Evolutionary conservation across 208 protist genomes (phyloP), one percentile per base, ranked within the genome.

Genomic region (Naegleria gruberi): DNA sequence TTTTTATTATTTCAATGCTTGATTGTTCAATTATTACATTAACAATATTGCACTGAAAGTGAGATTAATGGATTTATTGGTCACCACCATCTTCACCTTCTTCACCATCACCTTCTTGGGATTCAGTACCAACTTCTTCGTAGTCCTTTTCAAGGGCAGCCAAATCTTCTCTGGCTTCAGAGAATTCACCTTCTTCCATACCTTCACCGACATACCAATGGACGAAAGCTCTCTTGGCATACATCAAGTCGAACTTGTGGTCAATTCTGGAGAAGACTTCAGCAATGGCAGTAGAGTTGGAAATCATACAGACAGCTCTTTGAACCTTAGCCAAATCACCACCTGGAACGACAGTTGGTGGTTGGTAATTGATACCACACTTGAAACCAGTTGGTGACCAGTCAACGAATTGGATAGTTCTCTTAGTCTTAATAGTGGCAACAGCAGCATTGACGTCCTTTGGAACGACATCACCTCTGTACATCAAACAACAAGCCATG

Each of bases 341-440:
- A 77, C 96, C 97, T 55, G 97, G 96, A 15, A 98, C 95, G 34
- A 95, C 94, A 40, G 96, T 97, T 43, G 97, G 97, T 12, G 96
- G 93, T 90, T 98, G 95, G 93, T 98, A 97, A 96, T 99, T 99
- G 95, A 99, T 98, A 93, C 98, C 98, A 93, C 97, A 97, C 95
- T 99, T 99, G 97, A 99, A 99, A 90, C 97, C 97, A 89, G 96
- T 98, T 87, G 97, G 97, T 88, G 94, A 98, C 97, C 97, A 99
- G 91, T 99, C 97, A 57, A 99, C 97, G 90, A 98, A 98, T 90
- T 97, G 95, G 65, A 92, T 92, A 89, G 93, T 96, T 77, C 94
- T 92, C 91, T 98, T 97, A 90, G 94, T 97, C 94, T 98, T 97
- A 93, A 98, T 97, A 89, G 91, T 93, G 89, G 94, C 90, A 45